Conservation (phyloP, 2,329 filamentous ascomycete species). For the Beauveria medogensis region DNA sequence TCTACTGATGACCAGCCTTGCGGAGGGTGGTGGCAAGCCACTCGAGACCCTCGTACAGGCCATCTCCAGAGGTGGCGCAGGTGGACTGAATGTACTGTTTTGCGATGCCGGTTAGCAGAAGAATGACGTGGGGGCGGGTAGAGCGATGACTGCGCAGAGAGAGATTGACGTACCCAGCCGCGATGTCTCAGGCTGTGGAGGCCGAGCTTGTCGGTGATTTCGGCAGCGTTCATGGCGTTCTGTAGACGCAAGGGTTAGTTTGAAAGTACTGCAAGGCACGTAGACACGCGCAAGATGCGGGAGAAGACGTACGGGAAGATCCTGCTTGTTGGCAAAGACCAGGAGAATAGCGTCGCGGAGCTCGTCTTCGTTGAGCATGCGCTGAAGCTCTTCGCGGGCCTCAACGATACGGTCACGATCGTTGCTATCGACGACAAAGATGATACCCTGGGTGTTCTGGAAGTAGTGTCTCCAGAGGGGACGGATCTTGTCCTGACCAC, state of each 20-base stretch:
- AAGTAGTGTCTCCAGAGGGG: slow-evolving; percentile 99
- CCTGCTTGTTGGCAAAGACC: slow-evolving; percentile 99
- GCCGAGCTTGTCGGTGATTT: slow-evolving; percentile 99
- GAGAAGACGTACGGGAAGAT: slow-evolving; percentile 72
- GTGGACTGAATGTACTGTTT: slow-evolving; percentile 96
- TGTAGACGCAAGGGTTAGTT: slow-evolving; percentile 30
- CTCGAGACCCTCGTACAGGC: slow-evolving; percentile 98
- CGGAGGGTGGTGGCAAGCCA: slow-evolving; percentile 79
- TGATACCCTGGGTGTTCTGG: slow-evolving; percentile 98
- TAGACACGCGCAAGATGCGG: slow-evolving; percentile 1
- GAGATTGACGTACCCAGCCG: slow-evolving; percentile 73
- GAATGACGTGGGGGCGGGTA: neutral
- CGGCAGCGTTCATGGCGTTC: slow-evolving; percentile 99
- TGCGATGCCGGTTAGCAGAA: slow-evolving; percentile 13
- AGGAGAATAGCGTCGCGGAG: slow-evolving; percentile 93
- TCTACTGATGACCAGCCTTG: slow-evolving; percentile 62
- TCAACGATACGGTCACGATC: slow-evolving; percentile 97
- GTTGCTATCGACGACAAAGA: slow-evolving; percentile 99
- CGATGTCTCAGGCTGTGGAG: slow-evolving; percentile 98
- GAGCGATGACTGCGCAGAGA: neutral
- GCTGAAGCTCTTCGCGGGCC: slow-evolving; percentile 90
- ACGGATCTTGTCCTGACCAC: slow-evolving; percentile 99
- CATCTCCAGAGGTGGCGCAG: slow-evolving; percentile 96
- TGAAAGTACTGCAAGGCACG: slow-evolving; percentile 5
- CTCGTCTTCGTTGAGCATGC: slow-evolving; percentile 98